Evolutionary conservation across 768 basidiomycete species (phyloP).

Genomic region (Phanerochaete carnosa): DNA sequence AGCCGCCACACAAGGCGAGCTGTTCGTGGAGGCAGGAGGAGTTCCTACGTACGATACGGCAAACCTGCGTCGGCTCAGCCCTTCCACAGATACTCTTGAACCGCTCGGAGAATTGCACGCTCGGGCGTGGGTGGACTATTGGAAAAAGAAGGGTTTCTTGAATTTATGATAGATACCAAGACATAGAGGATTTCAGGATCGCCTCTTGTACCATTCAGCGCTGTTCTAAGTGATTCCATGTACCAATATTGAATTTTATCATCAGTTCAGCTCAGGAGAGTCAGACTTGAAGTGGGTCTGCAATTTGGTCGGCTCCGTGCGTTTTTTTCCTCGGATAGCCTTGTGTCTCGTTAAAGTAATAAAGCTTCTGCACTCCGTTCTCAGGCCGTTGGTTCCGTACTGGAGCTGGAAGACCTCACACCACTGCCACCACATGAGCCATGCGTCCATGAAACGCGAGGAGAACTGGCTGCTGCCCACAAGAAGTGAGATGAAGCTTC

Average conservation of each 20-base stretch:
- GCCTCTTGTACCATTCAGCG: too few relatives aligned
- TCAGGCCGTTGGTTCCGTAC: not conserved
- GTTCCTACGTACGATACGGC: not conserved
- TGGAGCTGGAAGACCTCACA: not conserved
- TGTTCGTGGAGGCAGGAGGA: not conserved
- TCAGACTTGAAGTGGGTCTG: too few relatives aligned
- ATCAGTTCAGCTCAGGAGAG: too few relatives aligned
- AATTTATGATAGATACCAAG: not conserved
- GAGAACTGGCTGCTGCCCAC: not conserved
- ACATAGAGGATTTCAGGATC: too few relatives aligned
- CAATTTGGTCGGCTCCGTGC: not conserved
- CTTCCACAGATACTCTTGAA: not conserved
- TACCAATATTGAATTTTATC: too few relatives aligned
- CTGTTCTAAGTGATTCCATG: too few relatives aligned
- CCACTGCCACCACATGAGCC: not conserved
- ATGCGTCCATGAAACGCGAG: not conserved
- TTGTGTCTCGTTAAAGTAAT: not conserved
- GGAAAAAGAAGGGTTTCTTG: constrained; percentile 4
- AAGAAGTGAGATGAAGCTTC: not conserved
- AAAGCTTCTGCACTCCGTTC: not conserved
- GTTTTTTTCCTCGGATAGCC: not conserved
- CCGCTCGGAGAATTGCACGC: not conserved
- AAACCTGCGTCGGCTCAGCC: not conserved
- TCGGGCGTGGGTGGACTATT: constrained; percentile 2
- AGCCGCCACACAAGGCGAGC: not conserved